Percentiles rank a stretch among this genome's conserved stretches.
phyloP scores from a whole-genome alignment of 805 yeast species.

The Saturnispora quitensis region DNA sequence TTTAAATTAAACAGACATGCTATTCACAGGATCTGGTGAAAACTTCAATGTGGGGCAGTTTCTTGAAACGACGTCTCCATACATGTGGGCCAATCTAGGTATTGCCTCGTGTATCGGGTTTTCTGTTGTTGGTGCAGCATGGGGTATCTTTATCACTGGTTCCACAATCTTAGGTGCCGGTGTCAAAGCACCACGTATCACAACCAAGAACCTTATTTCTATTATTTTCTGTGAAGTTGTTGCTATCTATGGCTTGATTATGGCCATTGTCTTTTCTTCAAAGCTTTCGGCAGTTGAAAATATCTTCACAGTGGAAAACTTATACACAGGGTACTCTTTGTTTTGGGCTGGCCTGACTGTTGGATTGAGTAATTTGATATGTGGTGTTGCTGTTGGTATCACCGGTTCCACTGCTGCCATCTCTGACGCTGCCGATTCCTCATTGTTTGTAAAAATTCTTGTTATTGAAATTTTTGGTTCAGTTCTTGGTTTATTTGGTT shows the following conservation, averaged over 20 bases:
- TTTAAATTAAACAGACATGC: constrained; percentile 32
- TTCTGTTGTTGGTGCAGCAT: constrained; percentile 95
- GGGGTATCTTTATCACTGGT: constrained; percentile 98
- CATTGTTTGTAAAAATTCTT: constrained; percentile 88
- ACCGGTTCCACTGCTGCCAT: constrained; percentile 99
- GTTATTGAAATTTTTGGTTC: constrained; percentile 97
- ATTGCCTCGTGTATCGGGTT: constrained; percentile 87
- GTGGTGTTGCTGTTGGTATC: constrained; percentile 95
- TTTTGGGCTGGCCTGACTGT: constrained; percentile 99
- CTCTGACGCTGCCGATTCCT: constrained; percentile 94
- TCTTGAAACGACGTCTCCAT: constrained; percentile 79
- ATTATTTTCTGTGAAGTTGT: constrained; percentile 99
- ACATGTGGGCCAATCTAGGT: constrained; percentile 94
- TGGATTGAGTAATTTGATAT: constrained; percentile 83
- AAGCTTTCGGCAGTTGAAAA: constrained; percentile 66
- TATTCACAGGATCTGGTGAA: constrained; percentile 90
- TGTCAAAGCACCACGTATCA: constrained; percentile 93
- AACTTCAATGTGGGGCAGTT: constrained; percentile 86
- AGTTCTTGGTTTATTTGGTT: constrained; percentile 89
- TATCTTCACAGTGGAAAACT: constrained; percentile 68
- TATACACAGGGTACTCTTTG: constrained; percentile 89
- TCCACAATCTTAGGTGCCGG: constrained; percentile 95
- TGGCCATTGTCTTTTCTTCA: constrained; percentile 94
- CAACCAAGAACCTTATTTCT: constrained; percentile 91
- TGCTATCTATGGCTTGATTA: constrained; percentile 94